Conservation (phyloP, 352 stramenopile genomes). For the Elongisporangium senticosum region DNA sequence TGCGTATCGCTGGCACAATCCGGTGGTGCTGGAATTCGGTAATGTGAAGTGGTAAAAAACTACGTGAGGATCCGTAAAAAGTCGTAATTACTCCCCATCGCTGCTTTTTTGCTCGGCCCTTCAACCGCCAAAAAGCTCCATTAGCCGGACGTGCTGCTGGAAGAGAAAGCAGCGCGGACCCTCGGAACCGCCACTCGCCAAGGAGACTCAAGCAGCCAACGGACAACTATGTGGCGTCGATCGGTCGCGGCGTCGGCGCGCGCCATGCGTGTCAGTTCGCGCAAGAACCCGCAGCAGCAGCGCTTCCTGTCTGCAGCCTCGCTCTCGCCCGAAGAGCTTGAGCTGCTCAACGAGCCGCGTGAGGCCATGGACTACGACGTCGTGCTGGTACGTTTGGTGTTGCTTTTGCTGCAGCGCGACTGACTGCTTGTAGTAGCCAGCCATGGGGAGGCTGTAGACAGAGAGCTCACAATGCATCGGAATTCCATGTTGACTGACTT, state of each 20-base stretch:
- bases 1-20: not conserved
- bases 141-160: not conserved
- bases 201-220: not conserved
- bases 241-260: conserved; percentile 16
- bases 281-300: conserved; percentile 6
- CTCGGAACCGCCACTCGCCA: too few relatives aligned
- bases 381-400: conserved; percentile 83
- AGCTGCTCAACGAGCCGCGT: conserved; percentile 67
- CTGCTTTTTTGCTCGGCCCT: not conserved
- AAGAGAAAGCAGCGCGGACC: conserved; percentile 8
- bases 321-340: conserved; percentile 55
- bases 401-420: not conserved
- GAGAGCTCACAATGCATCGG: conserved; percentile 1
- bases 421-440: too few relatives aligned
- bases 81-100: not conserved
- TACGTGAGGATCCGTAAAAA: not conserved
- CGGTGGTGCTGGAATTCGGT: not conserved
- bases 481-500: conserved; percentile 1
- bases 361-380: conserved; percentile 99
- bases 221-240: conserved; percentile 30
- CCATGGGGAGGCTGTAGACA: not conserved
- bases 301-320: conserved; percentile 32
- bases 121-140: not conserved
- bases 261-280: conserved; percentile 1
- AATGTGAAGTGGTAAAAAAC: not conserved